Evolutionary conservation across 176 grass and related monocot species (phyloP).

Genomic region (Paspalum notatum): DNA sequence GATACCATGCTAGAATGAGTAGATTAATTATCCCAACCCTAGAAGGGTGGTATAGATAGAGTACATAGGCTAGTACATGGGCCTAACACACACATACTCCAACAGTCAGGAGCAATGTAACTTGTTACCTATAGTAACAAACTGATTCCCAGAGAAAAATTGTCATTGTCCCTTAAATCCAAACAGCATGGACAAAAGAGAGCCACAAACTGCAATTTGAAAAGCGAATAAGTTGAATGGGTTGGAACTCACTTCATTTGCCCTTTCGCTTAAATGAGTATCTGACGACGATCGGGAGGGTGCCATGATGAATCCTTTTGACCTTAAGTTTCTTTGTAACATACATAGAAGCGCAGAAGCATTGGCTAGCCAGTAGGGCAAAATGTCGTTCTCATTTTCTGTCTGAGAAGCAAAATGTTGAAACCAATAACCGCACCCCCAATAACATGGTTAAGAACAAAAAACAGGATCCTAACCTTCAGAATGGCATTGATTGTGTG

Average conservation of each 20-base stretch:
- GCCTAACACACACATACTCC: too few relatives aligned
- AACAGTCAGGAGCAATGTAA: not conserved
- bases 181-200: not conserved
- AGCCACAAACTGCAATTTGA: not conserved
- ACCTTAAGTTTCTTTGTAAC: conserved; percentile 85
- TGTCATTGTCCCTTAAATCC: not conserved
- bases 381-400: conserved; percentile 74
- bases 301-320: conserved; percentile 55
- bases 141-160: not conserved
- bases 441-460: conserved; percentile 11
- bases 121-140: conserved; percentile 1
- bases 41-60: too few relatives aligned
- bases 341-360: conserved; percentile 81
- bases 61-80: too few relatives aligned
- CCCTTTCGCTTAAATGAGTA: conserved; percentile 61
- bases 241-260: conserved; percentile 54
- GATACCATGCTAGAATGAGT: too few relatives aligned
- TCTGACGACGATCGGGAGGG: conserved; percentile 55
- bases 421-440: conserved; percentile 6
- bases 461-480: conserved; percentile 55
- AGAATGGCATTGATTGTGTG: conserved; percentile 67
- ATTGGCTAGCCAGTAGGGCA: conserved; percentile 90
- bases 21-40: too few relatives aligned
- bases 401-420: conserved; percentile 59
- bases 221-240: conserved; percentile 26